These are phyloP conservation scores for Funneliformis mosseae DNA, from an alignment of 192 early-diverging fungal species.

Conservation along the genomic window DNA sequence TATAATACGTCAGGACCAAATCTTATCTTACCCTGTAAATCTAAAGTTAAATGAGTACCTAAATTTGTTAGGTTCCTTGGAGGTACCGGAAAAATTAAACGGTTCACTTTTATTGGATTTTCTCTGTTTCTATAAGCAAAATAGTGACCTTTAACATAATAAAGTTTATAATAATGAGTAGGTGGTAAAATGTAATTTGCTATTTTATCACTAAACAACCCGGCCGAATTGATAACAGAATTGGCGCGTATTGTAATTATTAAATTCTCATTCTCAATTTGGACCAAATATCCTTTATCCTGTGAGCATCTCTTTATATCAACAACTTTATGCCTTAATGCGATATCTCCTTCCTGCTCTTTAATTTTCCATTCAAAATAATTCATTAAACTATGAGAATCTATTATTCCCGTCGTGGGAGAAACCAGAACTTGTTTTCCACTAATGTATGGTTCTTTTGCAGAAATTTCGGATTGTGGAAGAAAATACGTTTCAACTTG, in stretches of 20 bases:
- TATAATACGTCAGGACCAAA: conserved; percentile 83
- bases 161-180: conserved; percentile 51
- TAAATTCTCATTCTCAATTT: conserved; percentile 53
- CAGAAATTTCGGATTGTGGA: conserved; percentile 36
- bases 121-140: conserved; percentile 55
- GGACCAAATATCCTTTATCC: conserved; percentile 47
- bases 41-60: conserved; percentile 80
- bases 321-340: conserved; percentile 50
- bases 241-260: conserved; percentile 49
- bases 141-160: conserved; percentile 83
- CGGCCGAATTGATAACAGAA: conserved; percentile 77
- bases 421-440: conserved; percentile 62
- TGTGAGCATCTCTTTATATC: conserved; percentile 38
- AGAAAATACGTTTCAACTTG: conserved; percentile 60
- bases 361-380: conserved; percentile 55
- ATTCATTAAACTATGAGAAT: conserved; percentile 72
- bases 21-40: conserved; percentile 71
- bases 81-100: conserved; percentile 82
- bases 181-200: conserved; percentile 41
- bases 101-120: conserved; percentile 40
- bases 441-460: conserved; percentile 63
- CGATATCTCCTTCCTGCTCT: conserved; percentile 60
- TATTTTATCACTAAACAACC: conserved; percentile 70
- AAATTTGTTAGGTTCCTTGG: conserved; percentile 69
- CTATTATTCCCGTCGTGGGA: conserved; percentile 81